A percentile compares a stretch with the other conserved stretches of the same genome.
phyloP scores from a whole-genome alignment of 2,329 filamentous ascomycete genomes.

The Neoscytalidium dimidiatum region DNA sequence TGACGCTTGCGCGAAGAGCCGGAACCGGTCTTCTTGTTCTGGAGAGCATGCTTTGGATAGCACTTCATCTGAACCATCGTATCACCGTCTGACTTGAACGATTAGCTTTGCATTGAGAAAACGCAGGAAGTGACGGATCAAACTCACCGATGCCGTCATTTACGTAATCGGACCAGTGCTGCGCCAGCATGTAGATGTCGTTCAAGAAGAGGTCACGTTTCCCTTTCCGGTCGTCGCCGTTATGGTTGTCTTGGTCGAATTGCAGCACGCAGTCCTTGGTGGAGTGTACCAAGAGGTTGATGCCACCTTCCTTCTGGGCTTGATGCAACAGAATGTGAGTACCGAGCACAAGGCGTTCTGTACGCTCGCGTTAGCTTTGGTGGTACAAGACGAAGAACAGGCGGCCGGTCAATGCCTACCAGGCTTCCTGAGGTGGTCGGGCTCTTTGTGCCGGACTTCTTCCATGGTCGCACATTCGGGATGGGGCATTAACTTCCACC shows the following conservation, averaged over 20 bases:
- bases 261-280: conserved; percentile 18
- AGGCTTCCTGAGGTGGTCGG: conserved; percentile 70
- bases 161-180: conserved; percentile 12
- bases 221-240: conserved; percentile 10
- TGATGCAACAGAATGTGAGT: conserved; percentile 18
- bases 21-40: background rate
- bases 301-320: conserved; percentile 10
- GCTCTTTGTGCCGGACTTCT: conserved; percentile 67
- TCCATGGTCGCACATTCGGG: conserved; percentile 7
- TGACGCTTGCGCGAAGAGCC: conserved; percentile 7
- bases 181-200: conserved; percentile 16
- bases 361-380: background rate
- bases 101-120: background rate
- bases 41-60: conserved; percentile 20
- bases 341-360: conserved; percentile 19
- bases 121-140: background rate
- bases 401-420: conserved; percentile 45
- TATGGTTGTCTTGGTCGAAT: conserved; percentile 18
- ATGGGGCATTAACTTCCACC: conserved; percentile 15
- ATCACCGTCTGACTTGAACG: conserved; percentile 5
- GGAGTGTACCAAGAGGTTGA: conserved; percentile 16
- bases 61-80: conserved; percentile 6
- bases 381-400: background rate
- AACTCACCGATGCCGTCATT: conserved; percentile 19
- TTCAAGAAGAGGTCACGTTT: conserved; percentile 14